Base-by-base conservation (phyloP, 768 basidiomycete species). In the Pleurotus cornucopiae region DNA sequence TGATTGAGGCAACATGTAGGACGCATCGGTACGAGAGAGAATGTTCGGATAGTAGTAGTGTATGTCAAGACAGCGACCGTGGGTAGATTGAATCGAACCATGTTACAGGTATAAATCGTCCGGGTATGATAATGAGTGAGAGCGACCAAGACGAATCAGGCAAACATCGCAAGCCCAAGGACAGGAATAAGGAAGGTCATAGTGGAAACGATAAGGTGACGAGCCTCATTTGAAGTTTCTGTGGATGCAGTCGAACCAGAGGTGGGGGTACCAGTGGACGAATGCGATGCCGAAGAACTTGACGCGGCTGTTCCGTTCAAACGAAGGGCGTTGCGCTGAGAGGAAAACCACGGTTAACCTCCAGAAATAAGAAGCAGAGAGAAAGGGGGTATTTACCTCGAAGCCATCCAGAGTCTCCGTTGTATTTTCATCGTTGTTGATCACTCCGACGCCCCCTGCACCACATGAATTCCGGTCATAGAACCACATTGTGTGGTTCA, bases 371-470 rank as follows among this genome's bases (percentile, higher is more conserved):
- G 54, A 47, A 16, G 23, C 46, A 49, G n/a, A 56, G 34, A 34
- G 13, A 23, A 43, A 34, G 37, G 48, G 53, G 26, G 46, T n/a
- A 66, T 74, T 46, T 60, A 79, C 80, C 64, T 68, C 66, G 61
- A 84, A 83, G 40, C 72, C 76, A 41, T 70, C 71, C 4, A 76
- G 58, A 13, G 76, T 75, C 64, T 77, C 65, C 21, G 70, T 70
- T 46, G 70, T 74, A 20, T 73, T 74, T 21, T 66, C 69, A 58
- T 84, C 82, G 56, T 73, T 61, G 61, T 86, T 86, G 61, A 86
- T 81, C 7, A 69, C 84, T 40, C 84, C 85, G 44, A 86, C 84
- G 30, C 82, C 84, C 49, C 83, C 85, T 49, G 72, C 58, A 2
- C 71, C 74, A 65, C 85, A 86, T 5, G 77, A 77, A 59, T 75